These are phyloP conservation scores for Chrysoporthe austroafricana DNA, from an alignment of 2,329 filamentous ascomycete species.

Conservation along the genomic window DNA sequence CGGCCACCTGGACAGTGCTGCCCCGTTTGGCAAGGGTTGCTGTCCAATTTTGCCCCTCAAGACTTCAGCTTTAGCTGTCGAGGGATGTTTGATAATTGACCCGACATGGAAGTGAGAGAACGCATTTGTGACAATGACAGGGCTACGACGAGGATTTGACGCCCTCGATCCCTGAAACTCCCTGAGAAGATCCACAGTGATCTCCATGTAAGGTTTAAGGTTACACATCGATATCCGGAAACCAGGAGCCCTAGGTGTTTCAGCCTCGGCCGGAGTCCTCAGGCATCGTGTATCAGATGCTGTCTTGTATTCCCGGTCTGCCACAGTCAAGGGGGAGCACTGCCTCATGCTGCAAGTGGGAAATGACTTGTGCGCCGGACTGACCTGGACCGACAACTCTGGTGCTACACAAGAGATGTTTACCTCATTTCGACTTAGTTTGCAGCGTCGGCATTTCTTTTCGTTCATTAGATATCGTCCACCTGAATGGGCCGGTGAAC, in stretches of 20 bases:
- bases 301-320: constrained; percentile 17
- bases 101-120: neutral
- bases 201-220: constrained; percentile 4
- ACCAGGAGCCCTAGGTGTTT: constrained; percentile 24
- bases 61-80: neutral
- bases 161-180: neutral
- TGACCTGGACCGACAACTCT: neutral
- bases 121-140: neutral
- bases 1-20: neutral
- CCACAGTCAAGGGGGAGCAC: constrained; percentile 22
- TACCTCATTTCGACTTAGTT: neutral
- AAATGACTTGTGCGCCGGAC: constrained; percentile 1
- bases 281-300: constrained; percentile 23
- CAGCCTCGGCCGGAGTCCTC: constrained; percentile 16
- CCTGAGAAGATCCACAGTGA: neutral
- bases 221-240: constrained; percentile 12
- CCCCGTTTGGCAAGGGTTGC: neutral
- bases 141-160: neutral
- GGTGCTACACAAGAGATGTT: constrained; percentile 12
- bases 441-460: neutral
- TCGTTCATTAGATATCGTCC: neutral
- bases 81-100: neutral
- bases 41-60: neutral
- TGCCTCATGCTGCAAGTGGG: constrained; percentile 7
- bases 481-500: neutral